Base-by-base conservation (phyloP, 2,329 filamentous ascomycete species). In the Cordyceps sp. region DNA sequence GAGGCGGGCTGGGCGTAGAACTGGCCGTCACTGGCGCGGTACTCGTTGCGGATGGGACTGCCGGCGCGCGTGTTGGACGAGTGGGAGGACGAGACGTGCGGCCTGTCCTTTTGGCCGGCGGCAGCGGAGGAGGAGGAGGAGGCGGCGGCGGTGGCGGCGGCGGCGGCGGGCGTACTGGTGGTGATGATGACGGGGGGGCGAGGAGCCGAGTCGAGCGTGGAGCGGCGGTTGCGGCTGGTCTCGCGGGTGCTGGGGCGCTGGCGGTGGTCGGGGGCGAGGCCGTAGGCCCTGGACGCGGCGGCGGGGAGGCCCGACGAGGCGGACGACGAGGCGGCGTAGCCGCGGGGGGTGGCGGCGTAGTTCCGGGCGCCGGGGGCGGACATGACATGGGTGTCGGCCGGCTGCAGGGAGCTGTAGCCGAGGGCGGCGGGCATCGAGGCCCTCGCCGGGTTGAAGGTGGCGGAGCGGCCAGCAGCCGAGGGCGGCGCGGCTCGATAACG, bases 1-100 rank as follows among this genome's bases (percentile, higher is more conserved):
- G 67, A 64, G 32, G 69, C 68, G n/a, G 70, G 70, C 39, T 71
- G 60, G 20, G 68, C 49, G 44, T 68, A 71, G 41, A 69, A 70
- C 22, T 54, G 49, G 33, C 48, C 45, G 25, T 73, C 68, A 42
- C 60, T 67, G 13, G 61, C 50, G 29, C 66, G 60, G 48, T 67
- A 64, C 5, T 63, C 50, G 34, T 72, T 66, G 39, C 63, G 53
- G 30, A 56, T 45, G 14, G 70, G 69, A 43, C 68, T 75, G 30
- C 40, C 43, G 21, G 45, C 39, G 31, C 47, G 50, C 34, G 40
- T 40, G 33, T 50, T 52, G 22, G 54, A 51, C 30, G 53, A 44
- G 39, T 62, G 55, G 18, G 58, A 52, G 29, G 51, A 45, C n/a
- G 52, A 47, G 16, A 48, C 48, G 29, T 64, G 59, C 19, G 57